A percentile compares a stretch with the other conserved stretches of the same genome.
phyloP scores from a whole-genome alignment of 441 rosid species.

The Pelargonium citronellum region DNA sequence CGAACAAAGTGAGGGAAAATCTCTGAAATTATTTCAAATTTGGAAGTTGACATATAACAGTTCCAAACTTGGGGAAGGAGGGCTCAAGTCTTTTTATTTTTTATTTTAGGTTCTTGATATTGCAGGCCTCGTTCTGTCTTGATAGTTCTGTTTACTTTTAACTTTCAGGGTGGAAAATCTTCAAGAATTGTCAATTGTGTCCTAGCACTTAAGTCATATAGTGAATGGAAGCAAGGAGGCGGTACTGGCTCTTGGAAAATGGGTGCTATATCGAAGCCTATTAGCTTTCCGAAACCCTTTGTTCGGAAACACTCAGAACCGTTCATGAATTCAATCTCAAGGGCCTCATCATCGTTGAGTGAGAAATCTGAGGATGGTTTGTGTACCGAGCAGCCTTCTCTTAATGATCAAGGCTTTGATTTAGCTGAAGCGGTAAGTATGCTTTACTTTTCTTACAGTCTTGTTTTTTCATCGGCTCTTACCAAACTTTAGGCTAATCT shows the following conservation, averaged over 20 bases:
- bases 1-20: no score
- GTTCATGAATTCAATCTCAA: conserved; percentile 35
- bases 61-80: no score
- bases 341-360: conserved; percentile 25
- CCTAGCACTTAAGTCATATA: conserved; percentile 54
- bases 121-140: background rate
- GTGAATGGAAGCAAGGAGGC: conserved; percentile 56
- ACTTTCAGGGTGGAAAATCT: conserved; percentile 56
- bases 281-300: conserved; percentile 37
- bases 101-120: no score
- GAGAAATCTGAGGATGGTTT: conserved; percentile 32
- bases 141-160: background rate
- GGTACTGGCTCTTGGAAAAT: conserved; percentile 47
- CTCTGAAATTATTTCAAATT: no score
- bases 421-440: conserved; percentile 42
- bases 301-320: conserved; percentile 43
- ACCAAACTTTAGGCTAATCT: background rate
- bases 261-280: conserved; percentile 34
- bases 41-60: no score
- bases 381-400: conserved; percentile 26
- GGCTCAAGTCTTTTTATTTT: no score
- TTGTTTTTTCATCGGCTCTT: conserved; percentile 4
- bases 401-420: conserved; percentile 29
- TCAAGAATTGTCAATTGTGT: conserved; percentile 54
- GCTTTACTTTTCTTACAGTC: conserved; percentile 17